These are phyloP conservation scores for Wickerhamomyces mucosus DNA, from an alignment of 805 yeast species.

Conservation along the genomic window DNA sequence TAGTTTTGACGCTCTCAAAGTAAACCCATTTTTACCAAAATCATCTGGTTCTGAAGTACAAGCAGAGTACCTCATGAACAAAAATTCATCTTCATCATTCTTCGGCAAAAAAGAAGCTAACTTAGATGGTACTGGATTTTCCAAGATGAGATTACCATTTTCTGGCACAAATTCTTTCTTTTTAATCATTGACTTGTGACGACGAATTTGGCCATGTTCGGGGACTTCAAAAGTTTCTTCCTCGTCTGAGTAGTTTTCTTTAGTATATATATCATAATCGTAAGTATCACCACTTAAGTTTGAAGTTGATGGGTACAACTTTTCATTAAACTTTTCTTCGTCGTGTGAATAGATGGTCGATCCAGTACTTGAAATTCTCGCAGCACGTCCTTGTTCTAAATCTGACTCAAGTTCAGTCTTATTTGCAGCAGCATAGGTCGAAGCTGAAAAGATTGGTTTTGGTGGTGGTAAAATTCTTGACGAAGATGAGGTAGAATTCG, in stretches of 20 bases:
- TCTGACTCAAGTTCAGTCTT: conserved; percentile 8
- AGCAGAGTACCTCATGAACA: conserved; percentile 95
- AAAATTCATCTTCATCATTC: conserved; percentile 85
- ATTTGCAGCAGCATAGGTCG: conserved; percentile 52
- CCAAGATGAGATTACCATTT: conserved; percentile 77
- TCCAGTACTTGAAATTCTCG: conserved; percentile 24
- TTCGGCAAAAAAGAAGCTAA: conserved; percentile 76
- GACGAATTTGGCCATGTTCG: conserved; percentile 35
- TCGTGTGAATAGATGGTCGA: conserved; percentile 11
- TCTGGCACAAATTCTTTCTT: conserved; percentile 41
- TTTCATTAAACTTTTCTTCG: conserved; percentile 12
- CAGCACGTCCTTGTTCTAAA: conserved; percentile 13
- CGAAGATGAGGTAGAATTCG: conserved; percentile 23
- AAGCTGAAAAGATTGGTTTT: conserved; percentile 56
- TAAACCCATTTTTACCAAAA: conserved; percentile 71
- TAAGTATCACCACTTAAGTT: conserved; percentile 27
- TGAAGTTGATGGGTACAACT: conserved; percentile 12
- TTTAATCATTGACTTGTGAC: conserved; percentile 58
- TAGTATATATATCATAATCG: conserved; percentile 21
- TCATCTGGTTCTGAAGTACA: conserved; percentile 91
- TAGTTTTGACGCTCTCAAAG: conserved; percentile 74
- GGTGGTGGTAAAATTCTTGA: conserved; percentile 47
- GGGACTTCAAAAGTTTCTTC: conserved; percentile 34
- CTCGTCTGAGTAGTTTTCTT: conserved; percentile 30
- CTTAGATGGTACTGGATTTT: conserved; percentile 91